Base-by-base conservation (phyloP, 1,139 yeast genomes). In the Yamadazyma oceani region DNA sequence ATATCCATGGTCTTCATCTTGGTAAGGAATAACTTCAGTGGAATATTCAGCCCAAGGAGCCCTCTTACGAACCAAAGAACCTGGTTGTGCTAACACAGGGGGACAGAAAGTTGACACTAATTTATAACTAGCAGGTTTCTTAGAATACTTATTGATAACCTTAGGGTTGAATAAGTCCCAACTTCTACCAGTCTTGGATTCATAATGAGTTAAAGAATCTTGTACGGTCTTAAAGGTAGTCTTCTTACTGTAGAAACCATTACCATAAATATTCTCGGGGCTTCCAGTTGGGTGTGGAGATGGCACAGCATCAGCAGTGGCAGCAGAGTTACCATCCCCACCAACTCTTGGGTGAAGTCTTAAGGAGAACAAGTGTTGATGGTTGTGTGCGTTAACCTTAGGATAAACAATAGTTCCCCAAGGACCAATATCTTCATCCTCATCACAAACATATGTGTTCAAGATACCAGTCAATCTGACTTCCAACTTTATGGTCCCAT, bases 351-450 rank as follows among this genome's bases (percentile, higher is more conserved):
- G 92, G 57, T 85, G 86, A 50, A 85, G 58, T 67, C 94, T 78
- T 50, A 85, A 70, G n/a, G 87, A 78, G 64, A 85, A 85, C 66
- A 85, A 67, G 64, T 85, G 94, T 69, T 85, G 94, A 62, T 85
- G 94, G 62, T 85, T 83, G 66, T 85, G 92, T 32, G 94, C 94
- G 57, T 82, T 83, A 37, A 82, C 88, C 46, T 80, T 78, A 42
- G 94, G 94, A 61, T 84, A 84, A 34, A 85, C 92, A 48, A 74
- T 71, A 27, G 92, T 83, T 42, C 94, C 94, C 83, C 85, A 85
- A 50, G 85, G 85, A 22, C 83, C 85, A 49, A 74, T 58, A 36
- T 71, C 77, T 62, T 83, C 90, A 51, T 71, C 82, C 39, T 80
- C 82, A 41, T 69, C 78, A 51, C 82, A 68, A 40, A 76, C 62